Conservation (phyloP, 495 filamentous ascomycete species). For the Xylaria telfairii region DNA sequence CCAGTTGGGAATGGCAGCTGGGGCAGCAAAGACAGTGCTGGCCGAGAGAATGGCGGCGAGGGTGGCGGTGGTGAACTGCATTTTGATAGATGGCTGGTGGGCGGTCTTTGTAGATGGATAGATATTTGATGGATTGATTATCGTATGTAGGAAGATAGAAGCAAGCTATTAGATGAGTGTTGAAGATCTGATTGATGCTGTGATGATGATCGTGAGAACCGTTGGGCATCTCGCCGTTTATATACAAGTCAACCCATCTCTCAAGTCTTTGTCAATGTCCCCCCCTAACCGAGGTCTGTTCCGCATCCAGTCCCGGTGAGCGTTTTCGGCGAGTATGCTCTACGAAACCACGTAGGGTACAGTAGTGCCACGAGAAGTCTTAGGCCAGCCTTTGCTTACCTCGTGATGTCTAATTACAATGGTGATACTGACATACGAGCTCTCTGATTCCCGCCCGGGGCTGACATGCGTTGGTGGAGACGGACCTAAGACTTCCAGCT, state of each 20-base stretch:
- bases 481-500: constrained; percentile 12
- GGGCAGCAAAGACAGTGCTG: constrained; percentile 42
- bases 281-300: neutral
- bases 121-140: constrained; percentile 9
- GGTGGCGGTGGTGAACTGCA: constrained; percentile 51
- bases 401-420: constrained; percentile 26
- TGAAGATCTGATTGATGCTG: constrained; percentile 20
- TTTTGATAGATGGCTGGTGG: constrained; percentile 36
- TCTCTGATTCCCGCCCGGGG: neutral
- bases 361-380: constrained; percentile 15
- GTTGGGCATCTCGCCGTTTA: constrained; percentile 1
- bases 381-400: constrained; percentile 24
- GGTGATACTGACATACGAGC: constrained; percentile 27
- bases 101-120: constrained; percentile 27
- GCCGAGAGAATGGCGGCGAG: constrained; percentile 42
- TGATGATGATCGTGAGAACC: neutral
- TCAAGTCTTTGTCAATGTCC: neutral
- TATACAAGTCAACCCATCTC: constrained; percentile 10
- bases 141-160: neutral
- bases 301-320: neutral
- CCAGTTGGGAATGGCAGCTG: constrained; percentile 42
- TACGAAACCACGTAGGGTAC: neutral
- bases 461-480: constrained; percentile 21
- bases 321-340: neutral
- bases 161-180: neutral